Base-by-base conservation (phyloP, 106 monocot genomes). In the Triglochin maritima region DNA sequence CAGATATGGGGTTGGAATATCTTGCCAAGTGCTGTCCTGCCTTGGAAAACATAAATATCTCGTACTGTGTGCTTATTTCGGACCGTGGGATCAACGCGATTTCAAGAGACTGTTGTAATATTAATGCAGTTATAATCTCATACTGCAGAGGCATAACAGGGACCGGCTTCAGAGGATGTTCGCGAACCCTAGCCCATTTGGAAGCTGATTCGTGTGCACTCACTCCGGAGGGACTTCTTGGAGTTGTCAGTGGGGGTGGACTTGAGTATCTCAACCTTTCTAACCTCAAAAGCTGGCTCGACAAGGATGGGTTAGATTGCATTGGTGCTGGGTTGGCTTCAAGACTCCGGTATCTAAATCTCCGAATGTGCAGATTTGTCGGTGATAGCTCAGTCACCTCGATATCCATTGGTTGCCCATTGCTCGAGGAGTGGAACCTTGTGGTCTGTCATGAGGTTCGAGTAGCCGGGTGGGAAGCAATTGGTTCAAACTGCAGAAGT, bases 401-500 rank as follows among this genome's bases (percentile, higher is more conserved):
- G 46, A 90, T 94, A 67, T 79, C 94, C 0, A 75, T 56, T 17
- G 82, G 87, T 8, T 94, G 94, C 56, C 94, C 89, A 2, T 61
- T 82, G 58, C 82, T 94, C 4, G 85, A 87, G 71, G 89, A 94
- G 48, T 94, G 89, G 89, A 94, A 59, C 49, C 81, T 94, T 46
- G 89, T 84, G 3, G 66, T 90, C 47, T 94, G 94, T 55, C 89
- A 94, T 62, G 87, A 78, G 60, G 71, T 94, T 29, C 63, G 76
- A 13, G 50, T 58, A 0, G 7, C 67, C 56, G 94, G 94, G 44
- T 94, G 94, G 94, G 79, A 59, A 15, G 79, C 82, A 10, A 76
- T 94, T 42, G 84, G 82, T 12, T 87, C 65, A 53, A 66, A 68
- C 44, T 87, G 94, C 69, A 74, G 13, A 43, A 85, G 48, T 9